Base-by-base conservation (phyloP, 2,329 filamentous ascomycete species). In the Ophiosphaerella korrae region DNA sequence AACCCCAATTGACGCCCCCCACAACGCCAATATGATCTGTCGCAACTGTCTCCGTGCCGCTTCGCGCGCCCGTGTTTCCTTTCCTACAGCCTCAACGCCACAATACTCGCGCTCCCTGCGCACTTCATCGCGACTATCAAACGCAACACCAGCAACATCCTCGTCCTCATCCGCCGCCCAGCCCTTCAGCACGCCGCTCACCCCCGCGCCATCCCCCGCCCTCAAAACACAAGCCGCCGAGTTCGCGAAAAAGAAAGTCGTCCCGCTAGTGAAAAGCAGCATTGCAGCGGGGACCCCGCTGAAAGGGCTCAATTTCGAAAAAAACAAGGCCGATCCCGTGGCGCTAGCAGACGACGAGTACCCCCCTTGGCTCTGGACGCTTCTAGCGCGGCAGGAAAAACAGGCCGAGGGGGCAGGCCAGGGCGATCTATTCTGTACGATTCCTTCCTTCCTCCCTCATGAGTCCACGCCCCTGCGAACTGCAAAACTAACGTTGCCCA, bases 351-450 rank as follows among this genome's bases (percentile, higher is more conserved):
- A 95, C 62, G 79, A 85, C 18, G 88, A 89, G 55, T 95, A 95
- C 74, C 90, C 90, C 3, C 79, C 78, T 21, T 95, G 90, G 90
- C 74, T 95, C 55, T 95, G 90, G 90, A 79, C 75, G 3, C 85
- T 88, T 60, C 75, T 94, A 48, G 82, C 86, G 43, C 78, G 74
- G 64, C 77, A 84, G 74, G 82, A 84, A 73, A 84, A 81, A 67
- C 70, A 66, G 49, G 67, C 76, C 2, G 82, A 75, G 3, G 82
- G 80, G 3, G 81, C 78, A 9, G 80, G 80, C 8, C 83, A 82
- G 23, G 88, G 86, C 18, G 90, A 93, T 77, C 81, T 92, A 62
- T 94, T 91, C 73, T 92, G 90, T 93, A 83, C 43, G 88, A 83
- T 43, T 35, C 32, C 14, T 18, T 43, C 34, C 32, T 14, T 18